Percentiles rank a stretch among this genome's conserved stretches.
phyloP scores from a whole-genome alignment of 495 filamentous ascomycete genomes.

The Penicillium longicatenatum region DNA sequence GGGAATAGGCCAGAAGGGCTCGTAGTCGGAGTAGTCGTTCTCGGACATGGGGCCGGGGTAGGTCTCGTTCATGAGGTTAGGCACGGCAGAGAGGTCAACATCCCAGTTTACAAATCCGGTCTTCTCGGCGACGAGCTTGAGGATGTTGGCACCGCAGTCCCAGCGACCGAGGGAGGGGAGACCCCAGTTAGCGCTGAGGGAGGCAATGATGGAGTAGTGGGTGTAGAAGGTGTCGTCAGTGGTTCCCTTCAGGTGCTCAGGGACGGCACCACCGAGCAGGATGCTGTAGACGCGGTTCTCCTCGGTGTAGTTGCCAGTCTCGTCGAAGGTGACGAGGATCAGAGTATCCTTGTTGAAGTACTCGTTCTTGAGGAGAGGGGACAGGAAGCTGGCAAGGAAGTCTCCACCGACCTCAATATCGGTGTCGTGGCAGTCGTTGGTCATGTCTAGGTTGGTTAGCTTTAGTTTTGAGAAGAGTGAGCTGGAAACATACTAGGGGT shows the following conservation, averaged over 20 bases:
- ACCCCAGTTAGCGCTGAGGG: constrained; percentile 66
- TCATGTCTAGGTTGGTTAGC: constrained; percentile 4
- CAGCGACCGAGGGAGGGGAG: constrained; percentile 66
- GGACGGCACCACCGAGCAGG: constrained; percentile 63
- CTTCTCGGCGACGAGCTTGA: constrained; percentile 55
- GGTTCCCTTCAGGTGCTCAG: constrained; percentile 54
- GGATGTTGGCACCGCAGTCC: constrained; percentile 69
- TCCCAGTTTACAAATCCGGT: constrained; percentile 54
- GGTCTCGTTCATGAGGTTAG: constrained; percentile 42
- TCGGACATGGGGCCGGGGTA: constrained; percentile 43
- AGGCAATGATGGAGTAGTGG: constrained; percentile 66
- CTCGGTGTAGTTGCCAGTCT: constrained; percentile 59
- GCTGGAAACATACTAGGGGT: constrained; percentile 22
- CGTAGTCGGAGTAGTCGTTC: constrained; percentile 29
- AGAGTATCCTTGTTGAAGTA: constrained; percentile 69
- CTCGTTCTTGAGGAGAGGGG: constrained; percentile 57
- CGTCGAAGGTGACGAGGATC: constrained; percentile 66
- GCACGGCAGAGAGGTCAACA: constrained; percentile 32
- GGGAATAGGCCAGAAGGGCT: constrained; percentile 38
- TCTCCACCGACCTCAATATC: constrained; percentile 56
- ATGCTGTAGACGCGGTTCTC: constrained; percentile 59
- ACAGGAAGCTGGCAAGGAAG: constrained; percentile 60
- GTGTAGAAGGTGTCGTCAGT: constrained; percentile 65
- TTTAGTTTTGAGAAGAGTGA: background rate
- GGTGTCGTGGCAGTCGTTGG: constrained; percentile 64